Base-by-base conservation (phyloP, 2,329 filamentous ascomycete genomes). In the Botrytis aclada region DNA sequence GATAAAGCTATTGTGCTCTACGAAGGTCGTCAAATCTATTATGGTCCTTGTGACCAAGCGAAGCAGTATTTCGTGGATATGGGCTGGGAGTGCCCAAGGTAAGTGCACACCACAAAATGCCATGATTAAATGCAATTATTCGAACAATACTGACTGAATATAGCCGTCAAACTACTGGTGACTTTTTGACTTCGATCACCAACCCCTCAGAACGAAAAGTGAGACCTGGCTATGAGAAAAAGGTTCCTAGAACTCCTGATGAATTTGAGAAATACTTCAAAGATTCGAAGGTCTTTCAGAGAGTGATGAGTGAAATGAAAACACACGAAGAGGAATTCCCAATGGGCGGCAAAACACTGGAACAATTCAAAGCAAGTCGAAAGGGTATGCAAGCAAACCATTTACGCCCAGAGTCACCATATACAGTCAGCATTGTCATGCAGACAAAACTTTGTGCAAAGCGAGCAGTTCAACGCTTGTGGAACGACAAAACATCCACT, bases 401-500 rank as follows among this genome's bases (percentile, higher is more conserved):
- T 41, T 86, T 88, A 80, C 91, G 93, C 4, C 82, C 86, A 66
- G 88, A 89, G 81, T 97, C 93, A 1, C 94, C 95, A 0, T 98
- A 92, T 81, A 97, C 93, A 0, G 84, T 98, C 60, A 95, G 93
- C 0, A 93, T 92, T 76, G 72, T 75, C 2, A 90, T 95, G 82
- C 95, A 98, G 82, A 83, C 97, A 75, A 82, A 86, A 74, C 89
- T 97, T 34, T 97, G 94, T 80, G 85, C 97, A 64, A 90, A 90
- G 85, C 90, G 95, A 80, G 94, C 93, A 12, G 96, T 92, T 84
- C 88, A 89, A 80, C 89, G 95, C 65, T 85, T 98, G 14, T 87
- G 86, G 75, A 93, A 92, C 69, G 94, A 98, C 79, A 84, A 95
- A 76, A 93, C 77, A 63, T 86, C 97, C 8, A 86, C 91, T 14